Base-by-base conservation (phyloP, 129 eudicot species). In the Logfia minima region DNA sequence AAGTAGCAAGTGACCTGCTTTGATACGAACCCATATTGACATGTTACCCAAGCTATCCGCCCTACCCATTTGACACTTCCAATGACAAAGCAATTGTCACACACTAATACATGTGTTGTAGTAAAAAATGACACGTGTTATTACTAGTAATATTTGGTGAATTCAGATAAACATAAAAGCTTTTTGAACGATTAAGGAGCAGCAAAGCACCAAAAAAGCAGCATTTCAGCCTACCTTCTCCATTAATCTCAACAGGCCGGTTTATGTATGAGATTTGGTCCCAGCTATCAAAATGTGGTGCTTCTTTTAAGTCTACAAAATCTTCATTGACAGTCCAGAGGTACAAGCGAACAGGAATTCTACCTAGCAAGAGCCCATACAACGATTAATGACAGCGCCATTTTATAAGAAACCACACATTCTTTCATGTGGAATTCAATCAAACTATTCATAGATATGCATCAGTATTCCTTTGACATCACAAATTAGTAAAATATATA, bases 331-430 rank as follows among this genome's bases (percentile, higher is more conserved):
- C 39, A 45, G 32, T 86, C 84, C 94, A 77, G 53, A 89, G 77
- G 68, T 91, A 95, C 84, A 95, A 76, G 16, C 99, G 97, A 75
- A 95, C 94, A 53, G 99, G 99, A 59, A 91, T 80, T 80, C 89
- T 87, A 82, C 92, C 97, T 95, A 89, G 80, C 79, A 80, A 75
- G 45, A 83, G 76, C 48, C 68, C 37, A 74, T 17, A 58, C 63
- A 67, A 59, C 17, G 55, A 72, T 60, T 45, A 76, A 68, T 9
- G 8, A 65, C 63, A 72, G 26, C 21, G 22, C 19, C 22, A 37
- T 13, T 53, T 13, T 21, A 17, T 75, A 34, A 75, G 6, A 8
- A 43, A 17, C 29, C 21, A 45, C 71, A 24, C 32, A 31, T 75
- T 48, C n/a, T 22, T 39, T 16, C 28, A 5, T 4, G 75, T 18